A percentile compares a stretch with the other conserved stretches of the same genome.
These are phyloP conservation scores for Salix koriyanagi DNA, from an alignment of 345 rosid genomes.

Conservation along the genomic window DNA sequence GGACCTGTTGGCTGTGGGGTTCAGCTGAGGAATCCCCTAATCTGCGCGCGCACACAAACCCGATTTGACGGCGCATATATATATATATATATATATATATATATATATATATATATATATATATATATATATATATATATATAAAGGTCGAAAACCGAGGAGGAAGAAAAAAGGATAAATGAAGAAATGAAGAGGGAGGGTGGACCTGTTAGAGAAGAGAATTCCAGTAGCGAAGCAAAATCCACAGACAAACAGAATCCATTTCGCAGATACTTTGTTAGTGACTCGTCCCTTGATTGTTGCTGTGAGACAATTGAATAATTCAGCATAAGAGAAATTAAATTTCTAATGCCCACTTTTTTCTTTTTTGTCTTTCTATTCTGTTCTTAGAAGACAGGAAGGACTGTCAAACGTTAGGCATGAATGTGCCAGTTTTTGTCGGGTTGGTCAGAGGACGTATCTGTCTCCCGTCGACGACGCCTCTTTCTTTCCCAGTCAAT, in stretches of 20 bases:
- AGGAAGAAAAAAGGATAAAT: neutral
- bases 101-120: too few relatives aligned
- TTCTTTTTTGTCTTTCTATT: neutral
- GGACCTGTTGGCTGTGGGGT: conserved; percentile 45
- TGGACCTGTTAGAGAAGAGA: conserved; percentile 66
- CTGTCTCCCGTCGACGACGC: conserved; percentile 2
- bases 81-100: too few relatives aligned
- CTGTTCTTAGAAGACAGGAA: neutral
- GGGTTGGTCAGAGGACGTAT: neutral
- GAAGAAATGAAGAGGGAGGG: neutral
- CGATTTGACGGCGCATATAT: neutral
- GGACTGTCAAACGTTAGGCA: neutral
- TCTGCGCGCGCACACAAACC: conserved; percentile 34
- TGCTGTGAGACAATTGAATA: neutral
- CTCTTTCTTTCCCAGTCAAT: neutral
- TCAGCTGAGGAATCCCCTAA: conserved; percentile 44
- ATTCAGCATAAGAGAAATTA: neutral
- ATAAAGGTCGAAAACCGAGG: neutral
- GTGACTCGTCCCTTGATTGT: conserved; percentile 60
- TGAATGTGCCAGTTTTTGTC: neutral
- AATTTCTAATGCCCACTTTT: neutral
- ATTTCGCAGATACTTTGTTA: conserved; percentile 47
- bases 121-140: too few relatives aligned
- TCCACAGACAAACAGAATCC: conserved; percentile 76
- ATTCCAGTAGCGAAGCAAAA: conserved; percentile 70